Evolutionary conservation across 192 early-diverging fungal species (phyloP).

Genomic region (Gamsiella multidivaricata): DNA sequence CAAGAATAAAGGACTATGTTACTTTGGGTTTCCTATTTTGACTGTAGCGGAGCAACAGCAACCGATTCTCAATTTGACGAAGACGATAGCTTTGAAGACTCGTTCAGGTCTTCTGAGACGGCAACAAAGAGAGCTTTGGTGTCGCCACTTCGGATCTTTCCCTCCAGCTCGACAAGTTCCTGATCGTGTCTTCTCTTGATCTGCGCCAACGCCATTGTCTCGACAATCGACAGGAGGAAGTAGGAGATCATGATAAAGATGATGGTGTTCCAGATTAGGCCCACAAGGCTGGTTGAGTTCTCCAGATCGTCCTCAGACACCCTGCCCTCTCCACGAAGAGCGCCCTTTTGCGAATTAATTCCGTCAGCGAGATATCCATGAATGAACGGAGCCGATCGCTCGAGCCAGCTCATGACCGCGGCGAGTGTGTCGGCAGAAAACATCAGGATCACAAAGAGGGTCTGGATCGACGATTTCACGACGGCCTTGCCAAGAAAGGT

Average conservation of each 20-base stretch:
- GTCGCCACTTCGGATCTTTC: conserved; percentile 44
- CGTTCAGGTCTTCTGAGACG: conserved; percentile 28
- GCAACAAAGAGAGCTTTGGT: conserved; percentile 38
- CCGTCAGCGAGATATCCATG: conserved; percentile 59
- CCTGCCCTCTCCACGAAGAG: conserved; percentile 8
- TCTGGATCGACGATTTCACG: conserved; percentile 89
- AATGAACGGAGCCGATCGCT: conserved; percentile 63
- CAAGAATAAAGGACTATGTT: not conserved
- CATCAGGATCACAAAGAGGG: conserved; percentile 81
- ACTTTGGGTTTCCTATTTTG: conserved; percentile 1
- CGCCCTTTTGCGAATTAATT: conserved; percentile 43
- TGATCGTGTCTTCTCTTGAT: conserved; percentile 65
- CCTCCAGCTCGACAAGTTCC: conserved; percentile 51
- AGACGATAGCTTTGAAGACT: conserved; percentile 9
- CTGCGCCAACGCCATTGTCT: conserved; percentile 83
- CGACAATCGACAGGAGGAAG: conserved; percentile 87
- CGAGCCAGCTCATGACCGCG: conserved; percentile 65
- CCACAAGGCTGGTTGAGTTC: conserved; percentile 65
- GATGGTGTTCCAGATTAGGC: conserved; percentile 82
- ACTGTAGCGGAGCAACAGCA: not conserved
- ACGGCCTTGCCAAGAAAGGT: conserved; percentile 94
- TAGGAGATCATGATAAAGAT: conserved; percentile 85
- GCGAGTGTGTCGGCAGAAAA: conserved; percentile 85
- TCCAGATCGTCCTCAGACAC: conserved; percentile 33
- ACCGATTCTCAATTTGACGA: not conserved